phyloP scores from a whole-genome alignment of 441 rosid genomes.

The Pelargonium exstipulatum region DNA sequence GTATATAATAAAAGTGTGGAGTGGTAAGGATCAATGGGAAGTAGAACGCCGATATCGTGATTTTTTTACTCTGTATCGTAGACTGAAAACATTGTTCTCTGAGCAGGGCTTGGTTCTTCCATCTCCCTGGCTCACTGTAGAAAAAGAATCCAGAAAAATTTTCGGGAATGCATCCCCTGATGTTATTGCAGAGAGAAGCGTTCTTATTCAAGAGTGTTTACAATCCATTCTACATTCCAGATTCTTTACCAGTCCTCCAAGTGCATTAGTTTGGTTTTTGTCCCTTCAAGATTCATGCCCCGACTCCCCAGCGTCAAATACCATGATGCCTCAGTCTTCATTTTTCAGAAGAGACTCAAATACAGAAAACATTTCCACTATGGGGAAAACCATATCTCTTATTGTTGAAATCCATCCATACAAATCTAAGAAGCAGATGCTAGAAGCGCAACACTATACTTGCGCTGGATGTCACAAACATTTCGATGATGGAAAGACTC shows the following conservation, averaged over 20 bases:
- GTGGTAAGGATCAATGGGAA: slow-evolving; percentile 79
- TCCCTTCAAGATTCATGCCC: slow-evolving; percentile 58
- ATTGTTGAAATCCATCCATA: slow-evolving; percentile 63
- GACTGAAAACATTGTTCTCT: slow-evolving; percentile 60
- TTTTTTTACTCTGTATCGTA: slow-evolving; percentile 73
- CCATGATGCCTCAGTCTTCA: slow-evolving; percentile 31
- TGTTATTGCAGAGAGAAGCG: slow-evolving; percentile 80
- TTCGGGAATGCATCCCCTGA: slow-evolving; percentile 80
- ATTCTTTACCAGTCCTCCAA: slow-evolving; percentile 48
- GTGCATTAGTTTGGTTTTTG: slow-evolving; percentile 66
- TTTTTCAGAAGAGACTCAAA: slow-evolving; percentile 30
- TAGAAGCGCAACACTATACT: slow-evolving; percentile 79
- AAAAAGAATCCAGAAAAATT: slow-evolving; percentile 72
- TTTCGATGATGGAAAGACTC: slow-evolving; percentile 75
- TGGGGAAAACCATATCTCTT: slow-evolving; percentile 84
- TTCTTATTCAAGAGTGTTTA: slow-evolving; percentile 79
- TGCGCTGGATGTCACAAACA: slow-evolving; percentile 90
- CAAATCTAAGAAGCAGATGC: slow-evolving; percentile 63
- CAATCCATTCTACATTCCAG: slow-evolving; percentile 60
- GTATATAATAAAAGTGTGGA: slow-evolving; percentile 69
- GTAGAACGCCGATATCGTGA: slow-evolving; percentile 93
- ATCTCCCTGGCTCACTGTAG: slow-evolving; percentile 73
- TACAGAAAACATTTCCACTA: slow-evolving; percentile 39
- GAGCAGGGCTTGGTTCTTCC: slow-evolving; percentile 88
- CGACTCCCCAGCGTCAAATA: slow-evolving; percentile 38